These are phyloP conservation scores for Penicillium paneum DNA, from an alignment of 2,329 filamentous ascomycete species.

Conservation along the genomic window DNA sequence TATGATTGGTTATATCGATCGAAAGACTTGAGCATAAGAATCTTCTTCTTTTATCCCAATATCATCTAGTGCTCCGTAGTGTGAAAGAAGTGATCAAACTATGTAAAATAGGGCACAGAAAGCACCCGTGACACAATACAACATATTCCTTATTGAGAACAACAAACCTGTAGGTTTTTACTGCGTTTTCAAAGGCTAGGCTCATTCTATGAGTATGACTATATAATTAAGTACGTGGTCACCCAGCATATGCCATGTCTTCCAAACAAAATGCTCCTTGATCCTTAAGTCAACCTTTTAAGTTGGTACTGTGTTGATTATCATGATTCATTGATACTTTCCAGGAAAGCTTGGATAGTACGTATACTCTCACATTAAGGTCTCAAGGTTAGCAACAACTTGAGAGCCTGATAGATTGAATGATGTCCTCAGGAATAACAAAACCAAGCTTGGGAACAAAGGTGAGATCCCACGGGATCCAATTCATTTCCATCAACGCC, in stretches of 20 bases:
- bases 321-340: conserved; percentile 8
- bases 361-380: neutral
- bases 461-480: conserved; percentile 3
- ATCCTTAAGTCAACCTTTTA: neutral
- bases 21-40: neutral
- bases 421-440: neutral
- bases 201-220: neutral
- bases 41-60: neutral
- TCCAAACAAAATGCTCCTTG: no score
- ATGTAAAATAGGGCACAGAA: neutral
- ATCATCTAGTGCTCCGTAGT: no score
- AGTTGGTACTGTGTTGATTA: neutral
- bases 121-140: neutral
- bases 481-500: conserved; percentile 11
- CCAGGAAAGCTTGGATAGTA: neutral
- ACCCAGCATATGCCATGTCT: no score
- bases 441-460: neutral
- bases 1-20: neutral
- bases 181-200: neutral
- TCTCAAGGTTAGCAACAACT: neutral
- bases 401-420: neutral
- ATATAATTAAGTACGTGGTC: no score
- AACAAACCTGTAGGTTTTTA: neutral
- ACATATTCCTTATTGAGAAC: neutral
- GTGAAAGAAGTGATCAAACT: neutral